Conservation (phyloP, 306 rosid genomes). For the Sindora glabra region DNA sequence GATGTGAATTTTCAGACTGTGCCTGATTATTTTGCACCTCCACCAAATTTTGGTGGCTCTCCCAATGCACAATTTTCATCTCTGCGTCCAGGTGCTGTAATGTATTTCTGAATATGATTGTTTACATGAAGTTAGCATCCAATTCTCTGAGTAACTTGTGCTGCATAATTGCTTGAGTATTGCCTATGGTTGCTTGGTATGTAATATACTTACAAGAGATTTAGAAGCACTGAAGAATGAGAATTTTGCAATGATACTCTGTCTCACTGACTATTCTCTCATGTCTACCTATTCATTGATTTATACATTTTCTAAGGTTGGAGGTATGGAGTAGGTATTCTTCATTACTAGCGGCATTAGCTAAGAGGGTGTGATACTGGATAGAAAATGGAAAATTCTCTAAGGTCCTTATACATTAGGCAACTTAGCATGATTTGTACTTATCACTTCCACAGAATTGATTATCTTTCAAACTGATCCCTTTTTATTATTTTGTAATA, state of each 20-base stretch:
- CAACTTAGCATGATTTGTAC: too few relatives aligned
- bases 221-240: background rate
- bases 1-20: conserved; percentile 17
- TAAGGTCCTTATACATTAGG: too few relatives aligned
- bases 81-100: too few relatives aligned
- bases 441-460: too few relatives aligned
- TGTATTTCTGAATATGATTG: too few relatives aligned
- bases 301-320: background rate
- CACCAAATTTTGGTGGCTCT: conserved; percentile 22
- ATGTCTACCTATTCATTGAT: too few relatives aligned
- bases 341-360: too few relatives aligned
- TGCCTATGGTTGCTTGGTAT: background rate
- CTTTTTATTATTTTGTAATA: background rate
- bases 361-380: background rate
- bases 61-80: background rate
- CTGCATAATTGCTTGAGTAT: background rate
- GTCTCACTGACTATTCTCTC: background rate
- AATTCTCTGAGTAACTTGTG: background rate
- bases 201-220: background rate
- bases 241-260: background rate
- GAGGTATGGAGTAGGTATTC: too few relatives aligned
- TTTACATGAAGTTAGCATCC: too few relatives aligned
- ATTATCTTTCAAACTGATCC: too few relatives aligned
- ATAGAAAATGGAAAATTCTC: too few relatives aligned
- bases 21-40: conserved; percentile 26